A percentile compares a stretch with the other conserved stretches of the same genome.
Evolutionary conservation across 2,329 filamentous ascomycete species (phyloP).

Genomic region (Neofusicoccum laricinum): DNA sequence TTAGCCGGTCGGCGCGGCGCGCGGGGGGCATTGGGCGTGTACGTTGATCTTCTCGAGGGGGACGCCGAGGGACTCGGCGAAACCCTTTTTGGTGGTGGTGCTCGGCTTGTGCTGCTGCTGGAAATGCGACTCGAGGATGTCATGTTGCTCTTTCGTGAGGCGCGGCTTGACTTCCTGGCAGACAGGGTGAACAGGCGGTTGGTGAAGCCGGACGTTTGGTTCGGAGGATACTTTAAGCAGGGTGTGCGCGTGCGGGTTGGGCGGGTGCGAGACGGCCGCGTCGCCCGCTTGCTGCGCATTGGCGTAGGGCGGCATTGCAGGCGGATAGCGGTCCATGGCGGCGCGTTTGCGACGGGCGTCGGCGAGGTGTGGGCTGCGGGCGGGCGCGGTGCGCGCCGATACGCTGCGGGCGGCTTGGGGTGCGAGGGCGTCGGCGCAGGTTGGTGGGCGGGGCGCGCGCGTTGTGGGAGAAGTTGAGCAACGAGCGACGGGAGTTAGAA

Average conservation of each 20-base stretch:
- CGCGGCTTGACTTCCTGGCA: constrained; percentile 47
- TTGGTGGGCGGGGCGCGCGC: background rate
- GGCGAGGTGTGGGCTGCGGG: background rate
- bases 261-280: constrained; percentile 4
- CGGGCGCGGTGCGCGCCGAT: no score
- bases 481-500: constrained; percentile 15
- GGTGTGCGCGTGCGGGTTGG: constrained; percentile 11
- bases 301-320: constrained; percentile 10
- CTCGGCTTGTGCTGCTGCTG: constrained; percentile 49
- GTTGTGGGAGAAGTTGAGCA: background rate
- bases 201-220: constrained; percentile 14
- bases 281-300: constrained; percentile 5
- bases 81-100: constrained; percentile 50
- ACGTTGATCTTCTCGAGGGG: constrained; percentile 55
- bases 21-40: constrained; percentile 22
- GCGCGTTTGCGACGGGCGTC: background rate
- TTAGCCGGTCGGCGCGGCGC: constrained; percentile 28
- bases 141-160: constrained; percentile 53
- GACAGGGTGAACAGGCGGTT: constrained; percentile 10
- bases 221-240: constrained; percentile 16
- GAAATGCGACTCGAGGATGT: constrained; percentile 51
- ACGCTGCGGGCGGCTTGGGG: background rate
- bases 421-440: background rate
- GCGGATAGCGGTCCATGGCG: constrained; percentile 12
- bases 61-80: constrained; percentile 46